Base-by-base conservation (phyloP, 495 filamentous ascomycete genomes). In the Trichoderma erinaceum region DNA sequence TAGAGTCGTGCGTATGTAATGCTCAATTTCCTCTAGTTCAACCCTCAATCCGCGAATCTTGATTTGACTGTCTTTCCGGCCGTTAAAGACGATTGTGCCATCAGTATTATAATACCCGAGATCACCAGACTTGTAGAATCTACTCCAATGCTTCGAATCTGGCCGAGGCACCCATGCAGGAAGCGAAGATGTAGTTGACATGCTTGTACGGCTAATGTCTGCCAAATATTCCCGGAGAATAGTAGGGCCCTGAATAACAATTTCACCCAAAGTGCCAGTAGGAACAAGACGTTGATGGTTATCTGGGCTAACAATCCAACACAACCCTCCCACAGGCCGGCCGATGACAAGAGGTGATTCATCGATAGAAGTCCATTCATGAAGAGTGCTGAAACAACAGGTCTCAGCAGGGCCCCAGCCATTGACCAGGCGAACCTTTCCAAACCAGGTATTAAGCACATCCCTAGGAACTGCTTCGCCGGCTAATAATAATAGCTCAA, bases 211-310 rank as follows among this genome's bases (percentile, higher is more conserved):
- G 18, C 68, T 70, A 0, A 71, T 41, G 21, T 78, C 71, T 50
- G 73, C 69, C 29, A 80, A 68, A 71, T 85, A 86, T 67, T 81
- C 79, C 41, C 77, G 75, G 41, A 80, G 81, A 18, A 86, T 75
- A 3, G 77, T 77, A 6, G 85, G 82, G 0, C 86, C 86, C 75
- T 87, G 84, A 13, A 89, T 75, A 6, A 83, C 78, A 1, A 83
- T 75, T 68, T 83, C 81, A 2, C 82, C 71, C 23, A 86, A 68
- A 23, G 71, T 76, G 0, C 88, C 65, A 1, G 81, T 69, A 18
- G 75, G 79, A 63, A 75, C 72, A 68, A 83, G 81, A 11, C 72
- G 68, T 61, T 80, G 78, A 0, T 73, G 75, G 10, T 66, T 69
- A 15, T 70, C 68, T 3, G 75, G 70, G 16, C 79, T 74, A 1